Base-by-base conservation (phyloP, 768 basidiomycete species). In the Kondoa malvinella region DNA sequence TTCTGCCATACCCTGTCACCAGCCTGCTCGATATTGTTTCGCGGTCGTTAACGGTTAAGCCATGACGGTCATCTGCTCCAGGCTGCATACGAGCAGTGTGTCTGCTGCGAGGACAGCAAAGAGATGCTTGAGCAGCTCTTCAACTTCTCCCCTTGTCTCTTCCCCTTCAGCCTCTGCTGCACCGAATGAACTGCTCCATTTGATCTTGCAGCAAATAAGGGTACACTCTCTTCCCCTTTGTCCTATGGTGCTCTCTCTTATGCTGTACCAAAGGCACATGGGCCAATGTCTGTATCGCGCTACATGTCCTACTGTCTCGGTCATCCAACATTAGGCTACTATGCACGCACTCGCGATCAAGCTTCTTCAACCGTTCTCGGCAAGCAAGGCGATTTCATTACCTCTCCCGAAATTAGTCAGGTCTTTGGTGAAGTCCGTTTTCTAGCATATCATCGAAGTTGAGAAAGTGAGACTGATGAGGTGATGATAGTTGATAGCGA, bases 391-490 rank as follows among this genome's bases (percentile, higher is more conserved):
- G 95, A 99, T 79, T 99, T 97, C 74, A 87, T 88, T 26, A 99
- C 95, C 14, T 91, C 88, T 72, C 95, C 94, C 1, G 95, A 99
- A 77, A 96, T 99, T 65, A 88, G 85, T 73, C 92, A 96, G 76
- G 84, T 89, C 0, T 97, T 97, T 76, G 95, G 95, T 68, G 94
- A 99, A 85, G 94, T 92, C 75, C 71, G 83, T 76, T 17, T 57
- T 56, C 12, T 34, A 67, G 29, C 27, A 30, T 69, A 57, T 56
- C 70, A 64, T 70, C 60, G 29, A 25, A 29, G 57, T 4, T 57
- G 65, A 68, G 17, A 14, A 21, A 78, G 81, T 77, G 77, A 33
- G 32, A 75, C 78, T 70, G 70, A 66, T 71, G 69, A 80, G n/a
- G n/a, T n/a, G n/a, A n/a, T n/a, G n/a, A n/a, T n/a, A 96, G 92